Conservation (phyloP, 257 asterid species). For the Lavandula angustifolia region DNA sequence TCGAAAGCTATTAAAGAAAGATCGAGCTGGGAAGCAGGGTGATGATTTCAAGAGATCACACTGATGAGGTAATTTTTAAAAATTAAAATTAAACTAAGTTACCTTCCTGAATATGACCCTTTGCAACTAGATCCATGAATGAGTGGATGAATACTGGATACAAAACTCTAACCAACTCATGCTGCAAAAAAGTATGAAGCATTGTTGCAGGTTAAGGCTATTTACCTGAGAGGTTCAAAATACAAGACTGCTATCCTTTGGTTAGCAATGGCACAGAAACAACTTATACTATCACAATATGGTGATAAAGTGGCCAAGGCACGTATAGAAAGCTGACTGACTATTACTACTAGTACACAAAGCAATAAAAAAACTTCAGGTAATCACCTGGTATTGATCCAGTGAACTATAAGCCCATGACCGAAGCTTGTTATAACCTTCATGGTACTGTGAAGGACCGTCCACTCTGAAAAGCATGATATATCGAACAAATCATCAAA, state of each 20-base stretch:
- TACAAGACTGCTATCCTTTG: background rate
- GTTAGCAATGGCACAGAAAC: constrained; percentile 24
- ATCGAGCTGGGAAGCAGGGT: constrained; percentile 62
- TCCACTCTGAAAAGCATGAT: constrained; percentile 55
- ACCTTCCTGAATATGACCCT: constrained; percentile 97
- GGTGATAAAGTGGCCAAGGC: constrained; percentile 30
- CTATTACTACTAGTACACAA: background rate
- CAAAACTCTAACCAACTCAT: constrained; percentile 94
- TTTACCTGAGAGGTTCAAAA: background rate
- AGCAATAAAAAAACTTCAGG: constrained; percentile 8
- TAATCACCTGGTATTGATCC: constrained; percentile 81
- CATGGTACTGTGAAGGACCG: constrained; percentile 77
- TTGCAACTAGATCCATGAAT: constrained; percentile 95
- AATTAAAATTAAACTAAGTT: constrained; percentile 21
- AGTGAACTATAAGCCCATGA: constrained; percentile 93
- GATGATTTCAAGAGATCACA: constrained; percentile 27
- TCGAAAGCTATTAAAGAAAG: constrained; percentile 83
- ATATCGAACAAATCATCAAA: constrained; percentile 1
- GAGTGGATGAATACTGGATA: constrained; percentile 96
- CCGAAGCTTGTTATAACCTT: constrained; percentile 84
- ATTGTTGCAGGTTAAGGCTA: constrained; percentile 11
- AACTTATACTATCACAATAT: background rate
- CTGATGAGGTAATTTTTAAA: background rate
- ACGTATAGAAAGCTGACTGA: constrained; percentile 39
- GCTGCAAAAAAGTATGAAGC: constrained; percentile 45